phyloP scores from a whole-genome alignment of 352 stramenopile genomes.

The Phytophthora pseudosyringae region DNA sequence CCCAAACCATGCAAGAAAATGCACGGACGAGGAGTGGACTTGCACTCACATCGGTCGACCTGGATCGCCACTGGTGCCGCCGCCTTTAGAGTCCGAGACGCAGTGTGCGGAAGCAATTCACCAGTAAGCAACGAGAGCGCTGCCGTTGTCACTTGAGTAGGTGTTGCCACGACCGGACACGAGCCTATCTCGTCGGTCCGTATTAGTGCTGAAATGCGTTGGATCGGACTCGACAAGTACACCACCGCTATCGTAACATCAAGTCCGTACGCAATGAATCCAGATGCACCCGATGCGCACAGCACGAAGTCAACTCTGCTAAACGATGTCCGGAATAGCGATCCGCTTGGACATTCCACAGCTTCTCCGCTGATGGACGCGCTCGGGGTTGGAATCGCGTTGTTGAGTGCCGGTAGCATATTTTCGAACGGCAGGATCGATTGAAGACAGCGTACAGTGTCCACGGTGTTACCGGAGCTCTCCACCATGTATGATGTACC shows the following conservation, averaged over 20 bases:
- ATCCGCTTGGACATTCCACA: conserved; percentile 15
- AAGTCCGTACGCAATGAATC: conserved; percentile 21
- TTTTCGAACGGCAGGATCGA: conserved; percentile 9
- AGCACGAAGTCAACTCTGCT: conserved; percentile 11
- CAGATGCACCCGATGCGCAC: conserved; percentile 8
- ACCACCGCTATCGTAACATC: conserved; percentile 10
- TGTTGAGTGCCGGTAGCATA: conserved; percentile 17
- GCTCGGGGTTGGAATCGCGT: conserved; percentile 13
- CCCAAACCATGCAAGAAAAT: conserved; percentile 31
- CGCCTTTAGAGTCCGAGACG: not conserved
- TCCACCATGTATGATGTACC: conserved; percentile 27
- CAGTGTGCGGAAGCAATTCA: not conserved
- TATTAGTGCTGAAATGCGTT: not conserved
- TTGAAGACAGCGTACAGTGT: not conserved
- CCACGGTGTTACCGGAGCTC: not conserved
- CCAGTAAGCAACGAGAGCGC: conserved; percentile 8
- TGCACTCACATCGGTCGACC: conserved; percentile 6
- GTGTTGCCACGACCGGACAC: not conserved
- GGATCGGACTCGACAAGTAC: conserved; percentile 7
- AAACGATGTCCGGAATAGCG: conserved; percentile 16
- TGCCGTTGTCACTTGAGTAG: not conserved
- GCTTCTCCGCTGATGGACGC: conserved; percentile 11
- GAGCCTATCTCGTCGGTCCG: not conserved
- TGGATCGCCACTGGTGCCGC: not conserved
- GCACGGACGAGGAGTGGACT: conserved; percentile 22